A percentile compares a stretch with the other conserved stretches of the same genome.
These are phyloP conservation scores for Trypethelium eluteriae DNA, from an alignment of 495 filamentous ascomycete genomes.

Conservation along the genomic window DNA sequence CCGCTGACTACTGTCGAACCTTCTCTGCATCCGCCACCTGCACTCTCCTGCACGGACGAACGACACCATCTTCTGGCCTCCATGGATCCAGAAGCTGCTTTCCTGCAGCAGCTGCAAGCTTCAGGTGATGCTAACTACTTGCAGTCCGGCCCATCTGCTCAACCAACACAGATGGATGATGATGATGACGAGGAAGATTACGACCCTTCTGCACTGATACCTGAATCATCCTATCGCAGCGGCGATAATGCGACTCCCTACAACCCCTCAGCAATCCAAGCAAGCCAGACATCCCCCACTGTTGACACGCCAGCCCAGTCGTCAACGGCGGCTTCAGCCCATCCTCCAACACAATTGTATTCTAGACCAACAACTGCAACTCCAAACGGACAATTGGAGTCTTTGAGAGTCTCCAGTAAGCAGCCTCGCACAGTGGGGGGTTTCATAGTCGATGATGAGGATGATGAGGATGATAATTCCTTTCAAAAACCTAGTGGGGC, in stretches of 20 bases:
- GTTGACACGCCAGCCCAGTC: constrained; percentile 4
- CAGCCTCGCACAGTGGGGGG: constrained; percentile 69
- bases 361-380: constrained; percentile 7
- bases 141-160: neutral
- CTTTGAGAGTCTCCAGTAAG: constrained; percentile 16
- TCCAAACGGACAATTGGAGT: neutral
- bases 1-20: too few species aligned
- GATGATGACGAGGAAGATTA: constrained; percentile 37
- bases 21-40: neutral
- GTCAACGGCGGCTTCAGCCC: neutral
- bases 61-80: constrained; percentile 30
- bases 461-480: constrained; percentile 47
- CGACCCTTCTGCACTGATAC: constrained; percentile 31
- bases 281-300: neutral
- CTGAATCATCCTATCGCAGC: constrained; percentile 11
- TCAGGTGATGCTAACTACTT: neutral
- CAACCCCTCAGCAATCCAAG: constrained; percentile 2
- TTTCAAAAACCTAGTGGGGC: constrained; percentile 25
- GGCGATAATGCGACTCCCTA: neutral
- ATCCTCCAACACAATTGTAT: constrained; percentile 17
- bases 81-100: constrained; percentile 54
- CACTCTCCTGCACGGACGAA: neutral
- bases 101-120: constrained; percentile 33
- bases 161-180: neutral
- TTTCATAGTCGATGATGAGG: constrained; percentile 65